A percentile compares a stretch with the other conserved stretches of the same genome.
phyloP scores from a whole-genome alignment of 306 rosid genomes.

The Ceratonia siliqua region DNA sequence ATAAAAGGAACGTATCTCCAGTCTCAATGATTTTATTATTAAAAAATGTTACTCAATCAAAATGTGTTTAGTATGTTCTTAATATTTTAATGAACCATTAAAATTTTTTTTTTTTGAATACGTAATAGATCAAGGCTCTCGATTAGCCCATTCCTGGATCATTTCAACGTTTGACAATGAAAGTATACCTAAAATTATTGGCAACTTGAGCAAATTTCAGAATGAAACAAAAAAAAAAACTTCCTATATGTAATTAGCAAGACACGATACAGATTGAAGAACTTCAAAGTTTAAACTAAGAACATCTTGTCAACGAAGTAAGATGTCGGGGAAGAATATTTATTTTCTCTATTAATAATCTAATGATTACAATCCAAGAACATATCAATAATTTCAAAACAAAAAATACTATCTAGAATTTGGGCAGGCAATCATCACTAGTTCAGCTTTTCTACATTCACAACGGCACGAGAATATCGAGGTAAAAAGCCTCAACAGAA shows the following conservation, averaged over 20 bases:
- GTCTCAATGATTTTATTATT: too few relatives aligned
- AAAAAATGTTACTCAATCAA: too few relatives aligned
- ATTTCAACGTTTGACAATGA: background rate
- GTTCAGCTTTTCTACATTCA: conserved; percentile 52
- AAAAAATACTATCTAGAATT: conserved; percentile 23
- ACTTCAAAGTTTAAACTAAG: too few relatives aligned
- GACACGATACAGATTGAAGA: background rate
- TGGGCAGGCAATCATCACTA: conserved; percentile 28
- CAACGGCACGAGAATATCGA: conserved; percentile 34
- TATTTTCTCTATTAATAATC: conserved; percentile 15
- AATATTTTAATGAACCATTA: too few relatives aligned
- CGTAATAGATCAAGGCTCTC: background rate
- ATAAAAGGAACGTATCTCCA: too few relatives aligned
- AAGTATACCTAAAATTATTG: background rate
- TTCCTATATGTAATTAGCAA: background rate
- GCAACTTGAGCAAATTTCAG: background rate
- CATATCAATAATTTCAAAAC: conserved; percentile 1
- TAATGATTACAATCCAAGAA: conserved; percentile 40
- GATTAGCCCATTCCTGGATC: background rate
- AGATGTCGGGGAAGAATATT: background rate
- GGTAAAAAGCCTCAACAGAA: conserved; percentile 57
- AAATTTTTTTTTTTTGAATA: too few relatives aligned
- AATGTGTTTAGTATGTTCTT: too few relatives aligned
- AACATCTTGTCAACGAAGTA: too few relatives aligned
- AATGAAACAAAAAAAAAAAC: background rate